phyloP scores from a whole-genome alignment of 1,284 basidiomycete genomes.

The Quambalaria eucalypti region DNA sequence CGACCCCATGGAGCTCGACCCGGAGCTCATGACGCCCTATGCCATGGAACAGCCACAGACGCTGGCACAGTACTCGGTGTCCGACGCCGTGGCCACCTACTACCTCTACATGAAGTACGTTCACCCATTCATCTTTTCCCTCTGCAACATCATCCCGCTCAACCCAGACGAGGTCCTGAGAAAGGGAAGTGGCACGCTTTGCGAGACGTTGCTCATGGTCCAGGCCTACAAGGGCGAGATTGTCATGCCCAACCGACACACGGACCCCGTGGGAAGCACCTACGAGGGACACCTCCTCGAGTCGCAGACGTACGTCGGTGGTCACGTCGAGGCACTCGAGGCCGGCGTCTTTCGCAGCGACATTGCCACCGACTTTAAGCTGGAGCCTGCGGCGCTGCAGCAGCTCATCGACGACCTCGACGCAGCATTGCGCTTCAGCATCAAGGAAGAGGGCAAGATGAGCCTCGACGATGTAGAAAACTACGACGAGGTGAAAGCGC shows the following conservation, averaged over 20 bases:
- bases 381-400: conserved; percentile 77
- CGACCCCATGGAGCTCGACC: conserved; percentile 93
- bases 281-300: conserved; percentile 91
- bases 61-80: conserved; percentile 95
- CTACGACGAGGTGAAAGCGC: conserved; percentile 80
- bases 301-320: conserved; percentile 96
- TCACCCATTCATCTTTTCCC: conserved; percentile 97
- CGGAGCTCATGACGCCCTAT: conserved; percentile 99
- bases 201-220: conserved; percentile 64
- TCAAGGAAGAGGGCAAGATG: conserved; percentile 75
- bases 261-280: conserved; percentile 83
- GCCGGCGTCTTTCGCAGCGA: conserved; percentile 97
- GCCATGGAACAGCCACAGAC: conserved; percentile 91
- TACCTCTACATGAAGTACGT: conserved; percentile 99
- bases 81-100: conserved; percentile 98
- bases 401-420: conserved; percentile 92
- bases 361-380: conserved; percentile 89
- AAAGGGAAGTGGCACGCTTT: conserved; percentile 91
- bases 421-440: conserved; percentile 77
- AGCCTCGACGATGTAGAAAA: conserved; percentile 80
- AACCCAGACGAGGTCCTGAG: conserved; percentile 92
- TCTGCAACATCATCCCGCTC: conserved; percentile 98
- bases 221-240: conserved; percentile 86
- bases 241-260: conserved; percentile 96
- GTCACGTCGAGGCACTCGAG: conserved; percentile 96